Percentiles rank a stretch among this genome's conserved stretches.
Evolutionary conservation across 1,284 basidiomycete species (phyloP).

Genomic region (Kwoniella shivajii): DNA sequence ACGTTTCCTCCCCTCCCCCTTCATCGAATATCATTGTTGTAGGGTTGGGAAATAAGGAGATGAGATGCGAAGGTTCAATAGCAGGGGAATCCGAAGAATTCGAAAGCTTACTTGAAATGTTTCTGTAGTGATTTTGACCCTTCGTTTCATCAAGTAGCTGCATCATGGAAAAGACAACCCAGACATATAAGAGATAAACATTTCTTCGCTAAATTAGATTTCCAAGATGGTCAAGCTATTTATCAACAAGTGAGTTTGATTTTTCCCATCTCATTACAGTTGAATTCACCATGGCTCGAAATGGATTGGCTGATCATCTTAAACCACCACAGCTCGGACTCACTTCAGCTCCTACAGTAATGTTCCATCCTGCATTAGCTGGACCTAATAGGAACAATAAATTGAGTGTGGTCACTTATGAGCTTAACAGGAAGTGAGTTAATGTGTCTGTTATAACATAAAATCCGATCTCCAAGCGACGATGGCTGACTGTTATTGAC

Average conservation of each 20-base stretch:
- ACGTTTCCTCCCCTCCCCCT: neutral
- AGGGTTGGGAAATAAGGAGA: neutral
- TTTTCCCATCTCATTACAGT: too few species aligned
- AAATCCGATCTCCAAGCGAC: too few species aligned
- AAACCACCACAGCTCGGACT: conserved; percentile 61
- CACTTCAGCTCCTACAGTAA: conserved; percentile 75
- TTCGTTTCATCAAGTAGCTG: conserved; percentile 73
- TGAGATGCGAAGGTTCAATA: neutral
- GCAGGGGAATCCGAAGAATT: neutral
- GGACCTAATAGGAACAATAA: conserved; percentile 67
- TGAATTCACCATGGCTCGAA: neutral
- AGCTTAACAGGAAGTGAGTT: conserved; percentile 67
- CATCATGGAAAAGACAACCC: conserved; percentile 71
- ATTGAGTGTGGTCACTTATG: conserved; percentile 67
- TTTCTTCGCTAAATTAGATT: conserved; percentile 91
- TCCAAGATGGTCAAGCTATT: conserved; percentile 69
- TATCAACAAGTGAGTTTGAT: conserved; percentile 70
- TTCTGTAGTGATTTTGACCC: conserved; percentile 75
- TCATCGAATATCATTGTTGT: too few species aligned
- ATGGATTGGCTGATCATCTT: neutral
- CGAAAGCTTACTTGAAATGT: neutral
- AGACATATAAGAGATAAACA: conserved; percentile 69
- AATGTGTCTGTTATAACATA: conserved; percentile 1
- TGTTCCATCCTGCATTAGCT: conserved; percentile 71
- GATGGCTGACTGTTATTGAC: neutral